Conservation (phyloP, 768 basidiomycete genomes). For the Suillus weaverae region DNA sequence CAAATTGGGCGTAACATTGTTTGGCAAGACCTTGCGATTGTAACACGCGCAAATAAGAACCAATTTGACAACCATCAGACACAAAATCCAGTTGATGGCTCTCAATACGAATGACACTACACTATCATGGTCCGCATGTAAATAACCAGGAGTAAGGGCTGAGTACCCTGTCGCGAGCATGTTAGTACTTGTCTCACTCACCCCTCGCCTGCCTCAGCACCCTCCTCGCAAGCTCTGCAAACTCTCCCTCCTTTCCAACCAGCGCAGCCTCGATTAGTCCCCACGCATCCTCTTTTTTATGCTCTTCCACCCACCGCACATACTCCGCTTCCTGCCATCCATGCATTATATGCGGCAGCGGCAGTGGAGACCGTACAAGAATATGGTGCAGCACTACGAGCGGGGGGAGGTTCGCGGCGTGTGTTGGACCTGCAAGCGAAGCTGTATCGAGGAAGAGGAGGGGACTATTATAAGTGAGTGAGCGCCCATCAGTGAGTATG, state of each 20-base stretch:
- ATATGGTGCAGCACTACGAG: slow-evolving; percentile 91
- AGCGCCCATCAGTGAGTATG: not conserved
- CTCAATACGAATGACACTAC: not conserved
- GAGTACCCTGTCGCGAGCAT: not conserved
- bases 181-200: not conserved
- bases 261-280: slow-evolving; percentile 71
- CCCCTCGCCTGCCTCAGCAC: slow-evolving; percentile 53
- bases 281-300: slow-evolving; percentile 77
- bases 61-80: not conserved
- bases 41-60: not conserved
- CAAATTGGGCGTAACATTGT: not conserved
- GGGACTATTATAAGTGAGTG: slow-evolving; percentile 48
- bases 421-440: slow-evolving; percentile 59
- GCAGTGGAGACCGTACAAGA: slow-evolving; percentile 82
- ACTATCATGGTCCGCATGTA: not conserved
- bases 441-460: slow-evolving; percentile 86
- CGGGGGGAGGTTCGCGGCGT: slow-evolving; percentile 78
- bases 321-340: slow-evolving; percentile 97
- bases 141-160: not conserved
- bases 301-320: slow-evolving; percentile 94
- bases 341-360: slow-evolving; percentile 85
- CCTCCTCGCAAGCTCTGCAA: slow-evolving; percentile 62
- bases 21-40: not conserved
- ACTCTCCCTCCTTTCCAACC: slow-evolving; percentile 47
- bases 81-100: not conserved